These are phyloP conservation scores for Myxozyma vanderwaltii DNA, from an alignment of 805 yeast genomes.

Conservation along the genomic window DNA sequence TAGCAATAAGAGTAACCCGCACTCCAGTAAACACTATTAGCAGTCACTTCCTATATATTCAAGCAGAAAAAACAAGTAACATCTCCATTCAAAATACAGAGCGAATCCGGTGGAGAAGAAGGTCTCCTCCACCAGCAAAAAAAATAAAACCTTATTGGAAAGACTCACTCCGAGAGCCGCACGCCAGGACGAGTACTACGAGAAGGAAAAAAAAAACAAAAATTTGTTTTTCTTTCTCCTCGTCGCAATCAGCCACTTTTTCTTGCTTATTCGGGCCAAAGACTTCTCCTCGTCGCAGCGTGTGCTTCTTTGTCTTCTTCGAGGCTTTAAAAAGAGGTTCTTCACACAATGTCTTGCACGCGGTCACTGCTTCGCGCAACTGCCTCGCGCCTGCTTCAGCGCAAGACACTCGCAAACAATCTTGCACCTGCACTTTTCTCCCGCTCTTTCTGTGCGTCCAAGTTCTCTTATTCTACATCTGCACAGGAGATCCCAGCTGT, in stretches of 20 bases:
- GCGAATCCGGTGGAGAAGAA: background rate
- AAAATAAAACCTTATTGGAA: background rate
- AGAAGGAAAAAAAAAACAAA: constrained; percentile 2
- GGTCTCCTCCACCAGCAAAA: constrained; percentile 6
- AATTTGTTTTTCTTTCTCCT: background rate
- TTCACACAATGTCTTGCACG: constrained; percentile 9
- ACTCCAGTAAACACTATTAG: no score
- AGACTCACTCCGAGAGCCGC: constrained; percentile 14
- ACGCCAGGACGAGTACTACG: background rate
- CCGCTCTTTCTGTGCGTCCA: constrained; percentile 1
- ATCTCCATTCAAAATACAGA: background rate
- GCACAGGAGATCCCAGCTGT: constrained; percentile 14
- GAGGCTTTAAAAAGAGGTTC: no score
- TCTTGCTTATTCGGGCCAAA: no score
- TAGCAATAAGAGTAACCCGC: no score
- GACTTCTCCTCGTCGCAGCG: no score
- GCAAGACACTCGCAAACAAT: background rate
- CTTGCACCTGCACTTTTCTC: background rate
- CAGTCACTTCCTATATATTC: no score
- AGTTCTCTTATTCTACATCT: background rate
- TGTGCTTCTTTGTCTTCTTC: no score
- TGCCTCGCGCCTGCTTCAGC: constrained; percentile 7
- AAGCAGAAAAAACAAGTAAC: no score
- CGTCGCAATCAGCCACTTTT: background rate
- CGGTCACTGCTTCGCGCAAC: constrained; percentile 1